Evolutionary conservation across 768 basidiomycete species (phyloP), one percentile per base, ranked within the genome.

Genomic region (Psilocybe sp.): DNA sequence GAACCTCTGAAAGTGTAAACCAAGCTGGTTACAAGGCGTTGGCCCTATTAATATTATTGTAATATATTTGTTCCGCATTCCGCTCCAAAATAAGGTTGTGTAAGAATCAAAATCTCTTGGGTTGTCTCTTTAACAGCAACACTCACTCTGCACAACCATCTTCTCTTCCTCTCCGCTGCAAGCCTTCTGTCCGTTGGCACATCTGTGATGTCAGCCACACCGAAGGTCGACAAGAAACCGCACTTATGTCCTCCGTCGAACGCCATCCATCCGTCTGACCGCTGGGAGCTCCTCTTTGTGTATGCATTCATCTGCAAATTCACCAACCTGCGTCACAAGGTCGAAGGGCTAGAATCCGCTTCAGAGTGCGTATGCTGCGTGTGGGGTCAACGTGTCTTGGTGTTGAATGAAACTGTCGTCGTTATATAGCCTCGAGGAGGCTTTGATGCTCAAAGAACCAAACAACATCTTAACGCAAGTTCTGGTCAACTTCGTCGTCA

Each of bases 271-370:
- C 91, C 91, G 23, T 74, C 75, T 47, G 85, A 87, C 71, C 86
- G 87, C 68, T 93, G 91, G 91, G 91, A 93, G 71, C 81, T 85
- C 5, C 69, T 89, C 56, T 92, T 91, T 68, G 81, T 93, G 34
- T 93, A 90, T 67, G 80, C 84, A 28, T 93, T 93, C 72, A 84
- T 93, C 55, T 82, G 80, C 73, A 89, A 81, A 68, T 93, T 89
- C 73, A 89, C 89, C 18, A 73, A 78, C 67, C 72, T 92, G 59
- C 82, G 80, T 57, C 74, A 75, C 51, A 90, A 89, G 69, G 74
- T 89, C 35, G 87, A 89, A 66, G 89, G 90, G 49, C 69, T 92
- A 51, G 83, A 91, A 61, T 78, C 82, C 56, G 81, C 87, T 42
- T 85, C 87, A 84, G 89, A 92, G 91, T 93, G 69, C 72, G 90